Percentiles rank a stretch among this genome's conserved stretches.
These are phyloP conservation scores for Oryza nivara DNA, from an alignment of 176 grass and related monocot genomes.

Conservation along the genomic window DNA sequence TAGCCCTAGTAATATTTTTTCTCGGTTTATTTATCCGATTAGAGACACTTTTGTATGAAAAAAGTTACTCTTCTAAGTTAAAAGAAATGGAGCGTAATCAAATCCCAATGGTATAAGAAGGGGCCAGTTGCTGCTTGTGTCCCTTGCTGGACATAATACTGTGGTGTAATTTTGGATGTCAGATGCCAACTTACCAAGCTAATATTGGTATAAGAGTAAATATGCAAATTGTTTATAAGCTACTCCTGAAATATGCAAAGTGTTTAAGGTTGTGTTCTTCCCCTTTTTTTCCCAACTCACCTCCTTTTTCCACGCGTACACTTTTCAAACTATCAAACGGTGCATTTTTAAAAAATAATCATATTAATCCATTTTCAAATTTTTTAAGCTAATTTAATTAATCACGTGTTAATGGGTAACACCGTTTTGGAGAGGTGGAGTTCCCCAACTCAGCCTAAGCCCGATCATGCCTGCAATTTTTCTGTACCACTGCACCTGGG, in stretches of 20 bases:
- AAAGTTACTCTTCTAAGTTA: not conserved
- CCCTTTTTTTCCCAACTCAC: too few relatives aligned
- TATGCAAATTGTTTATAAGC: constrained; percentile 12
- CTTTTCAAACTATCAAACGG: too few relatives aligned
- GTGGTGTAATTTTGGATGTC: not conserved
- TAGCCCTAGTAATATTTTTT: constrained; percentile 4
- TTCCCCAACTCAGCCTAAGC: not conserved
- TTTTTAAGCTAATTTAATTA: too few relatives aligned
- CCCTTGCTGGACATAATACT: not conserved
- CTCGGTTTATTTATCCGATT: constrained; percentile 45
- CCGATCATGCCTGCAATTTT: not conserved
- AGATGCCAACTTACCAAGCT: not conserved
- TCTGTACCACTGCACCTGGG: not conserved
- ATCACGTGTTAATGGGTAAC: too few relatives aligned
- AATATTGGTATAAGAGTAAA: not conserved
- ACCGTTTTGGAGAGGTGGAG: too few relatives aligned
- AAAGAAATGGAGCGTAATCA: not conserved
- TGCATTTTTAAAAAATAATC: too few relatives aligned
- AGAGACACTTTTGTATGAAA: constrained; percentile 20
- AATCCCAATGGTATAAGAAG: not conserved
- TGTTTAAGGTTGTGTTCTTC: not conserved
- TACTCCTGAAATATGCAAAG: not conserved
- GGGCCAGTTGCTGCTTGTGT: not conserved
- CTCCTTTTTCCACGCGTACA: too few relatives aligned
- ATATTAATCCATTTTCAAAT: too few relatives aligned